Evolutionary conservation across 1,139 yeast genomes (phyloP), one percentile per base, ranked within the genome.

Genomic region (Entelexis sorbosivorans): DNA sequence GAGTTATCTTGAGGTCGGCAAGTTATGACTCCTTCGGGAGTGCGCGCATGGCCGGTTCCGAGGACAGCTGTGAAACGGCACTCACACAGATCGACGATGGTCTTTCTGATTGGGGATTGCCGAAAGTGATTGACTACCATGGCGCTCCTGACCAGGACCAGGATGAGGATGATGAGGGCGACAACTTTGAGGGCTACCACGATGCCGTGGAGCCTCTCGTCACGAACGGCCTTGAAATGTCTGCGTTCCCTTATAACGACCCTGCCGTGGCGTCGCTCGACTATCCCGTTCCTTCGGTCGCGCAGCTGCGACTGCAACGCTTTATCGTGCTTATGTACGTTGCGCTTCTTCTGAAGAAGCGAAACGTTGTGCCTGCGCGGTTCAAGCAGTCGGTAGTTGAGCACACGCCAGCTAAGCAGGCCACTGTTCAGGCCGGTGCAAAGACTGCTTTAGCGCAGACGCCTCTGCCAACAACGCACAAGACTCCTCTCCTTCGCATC

Each of bases 21-120:
- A 28, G 44, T 35, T 40, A 13, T 24, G 5, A 19, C 11, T 29
- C 35, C 5, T 14, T 19, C 13, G 26, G 14, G 11, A 29, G 44
- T n/a, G 22, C 44, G 16, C 26, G 11, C 6, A n/a, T 40, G 8
- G 28, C 17, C 28, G 44, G 35, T 11, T 29, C 44, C 4, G 26
- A 17, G 3, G 11, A 9, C 8, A 46, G 48, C 42, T 11, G 31
- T 9, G 36, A 47, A 8, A 36, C 54, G 1, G 31, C 39, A 1
- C 48, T 16, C 16, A 53, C 54, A 5, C 47, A 38, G 2, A 31
- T 56, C 8, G 63, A 61, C 29, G 64, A 61, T 34, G 64, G 63
- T 3, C 56, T 61, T 6, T 58, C 57, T 17, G 59, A 50, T 17
- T 61, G 64, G 64, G 64, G 64, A 1, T 51, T 61, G 5, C 64